These are phyloP conservation scores for Pichia sp. DNA, from an alignment of 1,139 yeast genomes.

Conservation along the genomic window DNA sequence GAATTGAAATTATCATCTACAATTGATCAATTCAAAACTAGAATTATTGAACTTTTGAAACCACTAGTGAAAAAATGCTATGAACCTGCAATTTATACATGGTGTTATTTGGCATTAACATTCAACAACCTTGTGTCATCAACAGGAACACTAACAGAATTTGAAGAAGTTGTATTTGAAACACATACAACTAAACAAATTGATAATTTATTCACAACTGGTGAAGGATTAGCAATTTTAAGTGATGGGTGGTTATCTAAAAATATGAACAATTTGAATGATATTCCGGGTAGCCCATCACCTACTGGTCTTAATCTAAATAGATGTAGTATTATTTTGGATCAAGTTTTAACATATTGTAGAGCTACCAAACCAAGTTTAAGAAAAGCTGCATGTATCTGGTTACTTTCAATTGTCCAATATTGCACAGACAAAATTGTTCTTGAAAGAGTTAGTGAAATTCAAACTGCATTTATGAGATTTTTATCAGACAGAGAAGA, in stretches of 20 bases:
- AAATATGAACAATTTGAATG: conserved; percentile 34
- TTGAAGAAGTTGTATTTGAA: conserved; percentile 46
- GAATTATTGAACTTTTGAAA: conserved; percentile 32
- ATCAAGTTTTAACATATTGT: conserved; percentile 46
- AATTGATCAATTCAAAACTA: conserved; percentile 21
- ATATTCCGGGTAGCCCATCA: conserved; percentile 22
- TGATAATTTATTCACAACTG: conserved; percentile 70
- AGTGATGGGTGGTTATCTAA: conserved; percentile 75
- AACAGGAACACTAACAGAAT: conserved; percentile 21
- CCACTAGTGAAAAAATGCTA: conserved; percentile 49
- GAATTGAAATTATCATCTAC: conserved; percentile 13
- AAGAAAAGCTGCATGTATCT: conserved; percentile 73
- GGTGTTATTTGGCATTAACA: conserved; percentile 50
- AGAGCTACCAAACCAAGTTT: conserved; percentile 61
- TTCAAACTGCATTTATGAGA: conserved; percentile 61
- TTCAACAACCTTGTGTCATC: conserved; percentile 14
- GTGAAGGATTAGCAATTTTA: conserved; percentile 73
- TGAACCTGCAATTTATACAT: conserved; percentile 53
- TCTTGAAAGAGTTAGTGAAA: conserved; percentile 43
- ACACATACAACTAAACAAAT: conserved; percentile 63
- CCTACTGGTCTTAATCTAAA: conserved; percentile 3
- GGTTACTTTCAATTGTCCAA: conserved; percentile 78
- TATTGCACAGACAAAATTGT: conserved; percentile 51
- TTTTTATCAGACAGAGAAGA: conserved; percentile 78
- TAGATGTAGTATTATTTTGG: conserved; percentile 35